Conservation (phyloP, 129 eudicot species). For the Glebionis coronaria region DNA sequence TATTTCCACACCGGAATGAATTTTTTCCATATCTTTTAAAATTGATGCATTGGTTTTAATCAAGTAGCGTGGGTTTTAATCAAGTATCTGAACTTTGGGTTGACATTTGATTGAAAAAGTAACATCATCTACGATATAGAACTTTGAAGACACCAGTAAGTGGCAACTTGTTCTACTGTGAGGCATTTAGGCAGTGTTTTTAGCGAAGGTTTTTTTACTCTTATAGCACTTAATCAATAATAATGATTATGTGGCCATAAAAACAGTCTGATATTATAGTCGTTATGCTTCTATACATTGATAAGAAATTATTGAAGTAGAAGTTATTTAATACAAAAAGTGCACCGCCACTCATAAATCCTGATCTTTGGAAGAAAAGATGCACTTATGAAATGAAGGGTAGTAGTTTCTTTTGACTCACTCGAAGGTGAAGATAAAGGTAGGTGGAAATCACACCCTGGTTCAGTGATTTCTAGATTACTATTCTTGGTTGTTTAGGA, state of each 20-base stretch:
- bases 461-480: conserved; percentile 5
- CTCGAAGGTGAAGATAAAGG: neutral
- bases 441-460: conserved; percentile 8
- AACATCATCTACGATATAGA: neutral
- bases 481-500: neutral
- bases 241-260: no score
- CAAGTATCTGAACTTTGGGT: neutral
- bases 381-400: neutral
- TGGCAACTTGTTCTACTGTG: conserved; percentile 5
- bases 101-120: neutral
- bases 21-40: neutral
- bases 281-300: neutral
- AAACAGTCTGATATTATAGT: neutral
- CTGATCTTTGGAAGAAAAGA: conserved; percentile 5
- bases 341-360: neutral
- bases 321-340: neutral
- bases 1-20: neutral
- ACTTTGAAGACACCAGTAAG: neutral
- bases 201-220: conserved; percentile 2
- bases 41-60: neutral
- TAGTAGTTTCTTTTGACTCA: neutral
- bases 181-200: neutral
- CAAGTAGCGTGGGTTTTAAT: conserved; percentile 6
- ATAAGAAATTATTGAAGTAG: neutral
- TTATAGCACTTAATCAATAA: neutral